Percentiles rank a stretch among this genome's conserved stretches.
Evolutionary conservation across 2,329 filamentous ascomycete species (phyloP).

Genomic region (Nothomitra cinnamomea): DNA sequence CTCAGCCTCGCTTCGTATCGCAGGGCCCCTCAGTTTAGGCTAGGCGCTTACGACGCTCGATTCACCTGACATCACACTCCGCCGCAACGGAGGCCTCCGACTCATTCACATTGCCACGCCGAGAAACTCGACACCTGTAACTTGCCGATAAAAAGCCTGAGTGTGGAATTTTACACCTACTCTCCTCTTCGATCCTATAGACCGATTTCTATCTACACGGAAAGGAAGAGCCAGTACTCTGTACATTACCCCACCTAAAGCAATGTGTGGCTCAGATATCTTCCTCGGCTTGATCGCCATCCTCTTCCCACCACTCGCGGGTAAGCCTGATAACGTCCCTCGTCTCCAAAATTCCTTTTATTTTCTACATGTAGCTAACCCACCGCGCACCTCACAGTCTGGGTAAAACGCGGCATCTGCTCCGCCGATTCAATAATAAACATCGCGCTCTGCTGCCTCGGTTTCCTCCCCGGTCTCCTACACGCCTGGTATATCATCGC

Average conservation of each 20-base stretch:
- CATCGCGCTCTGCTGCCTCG: slow-evolving; percentile 69
- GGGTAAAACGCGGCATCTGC: slow-evolving; percentile 92
- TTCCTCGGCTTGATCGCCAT: slow-evolving; percentile 48
- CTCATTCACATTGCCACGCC: too few relatives aligned
- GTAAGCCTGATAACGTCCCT: slow-evolving; percentile 27
- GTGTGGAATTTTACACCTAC: too few relatives aligned
- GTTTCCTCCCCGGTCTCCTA: slow-evolving; percentile 70
- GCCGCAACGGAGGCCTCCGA: too few relatives aligned
- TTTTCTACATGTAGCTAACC: background rate
- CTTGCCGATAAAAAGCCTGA: too few relatives aligned
- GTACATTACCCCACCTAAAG: slow-evolving; percentile 5
- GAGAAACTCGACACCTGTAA: background rate
- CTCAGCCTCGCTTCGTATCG: too few relatives aligned
- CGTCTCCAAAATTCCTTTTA: too few relatives aligned
- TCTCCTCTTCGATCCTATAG: too few relatives aligned
- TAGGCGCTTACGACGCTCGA: too few relatives aligned
- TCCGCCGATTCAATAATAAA: slow-evolving; percentile 88
- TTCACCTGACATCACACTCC: too few relatives aligned
- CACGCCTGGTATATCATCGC: slow-evolving; percentile 98
- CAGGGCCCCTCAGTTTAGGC: too few relatives aligned
- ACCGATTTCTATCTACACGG: background rate
- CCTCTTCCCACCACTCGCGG: slow-evolving; percentile 47
- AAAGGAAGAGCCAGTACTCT: slow-evolving; percentile 23
- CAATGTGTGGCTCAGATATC: slow-evolving; percentile 43
- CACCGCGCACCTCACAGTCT: too few relatives aligned